Percentiles rank a stretch among this genome's conserved stretches.
Evolutionary conservation across 1,284 basidiomycete species (phyloP).

Genomic region (Trichosporon faecale): DNA sequence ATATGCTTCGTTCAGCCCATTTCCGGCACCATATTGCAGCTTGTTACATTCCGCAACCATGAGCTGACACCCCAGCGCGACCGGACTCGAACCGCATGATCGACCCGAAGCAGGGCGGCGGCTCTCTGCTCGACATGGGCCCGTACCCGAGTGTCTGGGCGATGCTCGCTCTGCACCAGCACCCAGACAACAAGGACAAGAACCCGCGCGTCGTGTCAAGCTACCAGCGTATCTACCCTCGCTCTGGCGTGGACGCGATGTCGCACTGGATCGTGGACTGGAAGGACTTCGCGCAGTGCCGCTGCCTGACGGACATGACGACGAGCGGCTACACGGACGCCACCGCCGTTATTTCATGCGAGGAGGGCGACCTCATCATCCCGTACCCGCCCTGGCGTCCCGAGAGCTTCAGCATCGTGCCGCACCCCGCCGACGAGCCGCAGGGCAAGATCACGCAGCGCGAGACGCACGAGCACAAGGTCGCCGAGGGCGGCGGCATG

Average conservation of each 20-base stretch:
- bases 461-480: constrained; percentile 57
- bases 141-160: constrained; percentile 83
- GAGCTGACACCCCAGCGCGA: constrained; percentile 21
- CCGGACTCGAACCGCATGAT: constrained; percentile 63
- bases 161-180: constrained; percentile 73
- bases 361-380: constrained; percentile 42
- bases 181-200: constrained; percentile 62
- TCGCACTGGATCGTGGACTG: constrained; percentile 76
- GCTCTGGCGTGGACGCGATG: constrained; percentile 75
- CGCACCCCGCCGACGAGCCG: constrained; percentile 62
- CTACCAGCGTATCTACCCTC: constrained; percentile 56
- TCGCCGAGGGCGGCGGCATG: constrained; percentile 56
- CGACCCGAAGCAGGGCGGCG: constrained; percentile 76
- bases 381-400: constrained; percentile 39
- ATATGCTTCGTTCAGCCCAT: not conserved
- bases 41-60: constrained; percentile 4
- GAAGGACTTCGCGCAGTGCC: constrained; percentile 44
- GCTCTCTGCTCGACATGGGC: constrained; percentile 76
- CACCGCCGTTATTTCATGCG: constrained; percentile 38
- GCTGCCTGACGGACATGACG: constrained; percentile 38
- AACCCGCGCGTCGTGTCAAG: constrained; percentile 55
- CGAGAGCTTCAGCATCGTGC: constrained; percentile 32
- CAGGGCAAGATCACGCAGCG: constrained; percentile 28
- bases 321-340: constrained; percentile 28
- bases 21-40: constrained; percentile 35